Evolutionary conservation across 2,329 filamentous ascomycete genomes (phyloP).

Genomic region (Seiridium unicorne): DNA sequence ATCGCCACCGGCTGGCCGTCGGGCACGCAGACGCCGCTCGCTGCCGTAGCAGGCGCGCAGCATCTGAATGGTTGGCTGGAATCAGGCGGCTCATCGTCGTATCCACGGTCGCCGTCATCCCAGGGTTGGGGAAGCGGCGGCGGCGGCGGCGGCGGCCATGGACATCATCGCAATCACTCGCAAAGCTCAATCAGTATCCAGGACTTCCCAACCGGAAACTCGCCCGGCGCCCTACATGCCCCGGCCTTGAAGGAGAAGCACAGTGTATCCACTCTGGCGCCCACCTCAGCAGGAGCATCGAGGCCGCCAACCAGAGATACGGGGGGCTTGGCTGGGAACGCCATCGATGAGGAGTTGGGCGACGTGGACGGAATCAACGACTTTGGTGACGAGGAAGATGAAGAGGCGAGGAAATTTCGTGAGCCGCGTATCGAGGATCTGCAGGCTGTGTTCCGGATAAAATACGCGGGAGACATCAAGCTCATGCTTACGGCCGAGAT

Average conservation of each 20-base stretch:
- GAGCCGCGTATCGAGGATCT: constrained; percentile 83
- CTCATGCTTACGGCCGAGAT: constrained; percentile 93
- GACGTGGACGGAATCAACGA: constrained; percentile 14
- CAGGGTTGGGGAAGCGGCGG: constrained; percentile 6
- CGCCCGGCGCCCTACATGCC: constrained; percentile 43
- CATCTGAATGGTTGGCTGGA: constrained; percentile 51
- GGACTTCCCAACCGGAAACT: constrained; percentile 31
- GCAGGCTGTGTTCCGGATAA: constrained; percentile 88
- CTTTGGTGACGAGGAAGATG: constrained; percentile 20
- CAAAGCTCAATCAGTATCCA: constrained; percentile 43
- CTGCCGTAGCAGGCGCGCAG: constrained; percentile 73
- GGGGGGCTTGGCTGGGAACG: constrained; percentile 27
- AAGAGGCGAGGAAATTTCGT: constrained; percentile 54
- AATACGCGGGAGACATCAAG: constrained; percentile 83
- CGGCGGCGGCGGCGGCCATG: constrained; percentile 20
- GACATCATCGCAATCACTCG: constrained; percentile 42
- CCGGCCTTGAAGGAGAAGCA: constrained; percentile 51
- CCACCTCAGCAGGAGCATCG: constrained; percentile 52
- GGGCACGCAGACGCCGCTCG: constrained; percentile 75
- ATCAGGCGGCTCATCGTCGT: not conserved
- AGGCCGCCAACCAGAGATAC: constrained; percentile 58
- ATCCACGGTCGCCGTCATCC: constrained; percentile 6
- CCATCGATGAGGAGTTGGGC: constrained; percentile 18
- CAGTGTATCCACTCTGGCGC: constrained; percentile 61
- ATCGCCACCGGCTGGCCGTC: constrained; percentile 64